Evolutionary conservation across 257 asterid species (phyloP), one percentile per base, ranked within the genome.

Genomic region (Lavandula angustifolia): DNA sequence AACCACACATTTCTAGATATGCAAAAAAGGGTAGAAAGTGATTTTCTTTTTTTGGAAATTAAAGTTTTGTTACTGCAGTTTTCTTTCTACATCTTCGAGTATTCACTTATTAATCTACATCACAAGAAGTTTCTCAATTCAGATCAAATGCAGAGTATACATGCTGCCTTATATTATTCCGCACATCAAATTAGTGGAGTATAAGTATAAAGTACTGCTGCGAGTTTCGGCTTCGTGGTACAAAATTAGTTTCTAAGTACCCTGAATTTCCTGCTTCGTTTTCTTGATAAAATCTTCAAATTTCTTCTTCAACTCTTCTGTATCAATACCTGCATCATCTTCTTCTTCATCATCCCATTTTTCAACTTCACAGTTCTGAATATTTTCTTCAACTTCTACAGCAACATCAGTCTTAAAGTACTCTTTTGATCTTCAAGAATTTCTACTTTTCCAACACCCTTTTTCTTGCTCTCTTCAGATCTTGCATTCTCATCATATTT

Each of bases 251-350:
- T 22, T 22, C 35, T 50, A 46, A 22, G 34, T 54, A 34, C 56
- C 54, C 38, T 63, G 70, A 16, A 87, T 75, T 76, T 71, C 89
- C 72, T 72, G 79, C 78, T 78, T 88, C 74, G 79, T 61, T 69
- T 76, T 88, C 82, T 74, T 84, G 61, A 88, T 88, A 66, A 88
- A 88, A 58, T 88, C 91, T 16, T 88, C 94, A 72, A 75, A 85
- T 64, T 82, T 88, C 81, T 79, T 84, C 60, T 85, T 64, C 73
- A 85, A 54, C 58, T 85, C 96, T 22, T 87, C 91, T 4, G 12
- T 27, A 44, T 56, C 72, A 46, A 40, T 35, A 41, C 37, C 73
- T 9, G 14, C 79, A 9, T 69, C 79, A 0, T 67, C 76, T 0
- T 52, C 71, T 0, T 13, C 69, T 3, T 67, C 78, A 6, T 60